Evolutionary conservation across 2,329 filamentous ascomycete genomes (phyloP), one percentile per base, ranked within the genome.

Genomic region (Diplodia scrobiculata): DNA sequence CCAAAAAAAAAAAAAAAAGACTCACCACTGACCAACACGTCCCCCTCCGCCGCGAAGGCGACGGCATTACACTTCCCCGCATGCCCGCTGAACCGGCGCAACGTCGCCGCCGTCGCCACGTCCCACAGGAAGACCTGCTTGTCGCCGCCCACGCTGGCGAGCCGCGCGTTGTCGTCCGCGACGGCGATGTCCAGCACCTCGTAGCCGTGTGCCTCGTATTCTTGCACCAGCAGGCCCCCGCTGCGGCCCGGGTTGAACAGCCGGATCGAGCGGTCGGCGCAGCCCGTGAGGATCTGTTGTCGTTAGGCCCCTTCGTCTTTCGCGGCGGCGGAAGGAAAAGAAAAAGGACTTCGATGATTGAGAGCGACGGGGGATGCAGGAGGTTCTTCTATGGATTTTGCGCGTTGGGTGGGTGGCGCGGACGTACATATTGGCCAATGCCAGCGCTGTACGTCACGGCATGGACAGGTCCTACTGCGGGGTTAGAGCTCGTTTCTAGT

Each of bases 101-200:
- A 80, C 3, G 94, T 97, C 71, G 86, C 84, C 19, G 90, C 92
- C 2, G 88, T 90, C 54, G 89, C 84, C 0, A 98, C 95, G 78
- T 99, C 95, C 95, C 95, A 98, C 5, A 97, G 83, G 75, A 97
- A 97, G 0, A 97, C 92, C 68, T 86, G 84, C 71, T 94, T 91
- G 80, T 99, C 95, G 67, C 95, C 95, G 70, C 95, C 95, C 1
- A 87, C 86, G n/a, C 89, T 93, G 10, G 88, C 89, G 77, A 99
- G 97, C 51, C 87, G 87, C 70, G 91, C 86, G 78, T 99, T 99
- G 79, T 92, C 89, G 27, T 81, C 74, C 19, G 81, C 77, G 59
- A 97, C 89, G 63, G 86, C 83, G 47, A 99, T 83, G 70, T 91
- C 90, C 68, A 97, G 88, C 7, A 99, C 90, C 71, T 93, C 90